Evolutionary conservation across 2,329 filamentous ascomycete species (phyloP).

Genomic region (Aphanoascus verrucosus): DNA sequence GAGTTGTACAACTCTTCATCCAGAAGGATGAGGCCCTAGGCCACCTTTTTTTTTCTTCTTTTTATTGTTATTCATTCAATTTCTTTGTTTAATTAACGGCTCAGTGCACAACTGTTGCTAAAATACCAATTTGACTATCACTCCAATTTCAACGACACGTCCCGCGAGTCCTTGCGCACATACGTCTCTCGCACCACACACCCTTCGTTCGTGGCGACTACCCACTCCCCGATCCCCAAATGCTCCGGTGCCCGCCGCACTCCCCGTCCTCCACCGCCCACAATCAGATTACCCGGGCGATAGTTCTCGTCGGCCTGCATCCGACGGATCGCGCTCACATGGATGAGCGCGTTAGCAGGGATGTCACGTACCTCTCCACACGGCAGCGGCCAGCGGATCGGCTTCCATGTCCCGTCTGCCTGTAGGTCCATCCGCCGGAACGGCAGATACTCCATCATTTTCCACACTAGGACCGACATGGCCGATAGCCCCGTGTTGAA

Average conservation of each 20-base stretch:
- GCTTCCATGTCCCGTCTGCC: conserved; percentile 62
- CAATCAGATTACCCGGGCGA: conserved; percentile 66
- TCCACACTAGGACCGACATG: conserved; percentile 56
- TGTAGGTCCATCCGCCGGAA: conserved; percentile 72
- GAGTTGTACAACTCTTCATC: no score
- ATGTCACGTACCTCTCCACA: conserved; percentile 69
- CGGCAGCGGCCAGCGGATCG: conserved; percentile 69
- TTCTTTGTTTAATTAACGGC: no score
- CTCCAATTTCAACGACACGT: neutral
- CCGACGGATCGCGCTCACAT: conserved; percentile 62
- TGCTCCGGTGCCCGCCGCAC: conserved; percentile 49
- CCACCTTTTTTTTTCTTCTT: no score
- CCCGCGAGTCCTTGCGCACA: conserved; percentile 35
- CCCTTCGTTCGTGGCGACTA: conserved; percentile 51
- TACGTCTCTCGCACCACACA: conserved; percentile 61
- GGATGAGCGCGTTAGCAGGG: conserved; percentile 57
- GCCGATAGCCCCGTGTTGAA: conserved; percentile 50
- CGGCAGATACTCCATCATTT: conserved; percentile 69
- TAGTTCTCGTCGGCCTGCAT: conserved; percentile 56
- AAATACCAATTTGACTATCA: neutral
- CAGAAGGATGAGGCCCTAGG: no score
- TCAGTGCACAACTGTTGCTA: no score
- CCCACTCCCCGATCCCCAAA: conserved; percentile 62
- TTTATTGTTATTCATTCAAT: no score
- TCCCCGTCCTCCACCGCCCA: conserved; percentile 67